These are phyloP conservation scores for Leccinum olivaceopallidum DNA, from an alignment of 768 basidiomycete species.

Conservation along the genomic window DNA sequence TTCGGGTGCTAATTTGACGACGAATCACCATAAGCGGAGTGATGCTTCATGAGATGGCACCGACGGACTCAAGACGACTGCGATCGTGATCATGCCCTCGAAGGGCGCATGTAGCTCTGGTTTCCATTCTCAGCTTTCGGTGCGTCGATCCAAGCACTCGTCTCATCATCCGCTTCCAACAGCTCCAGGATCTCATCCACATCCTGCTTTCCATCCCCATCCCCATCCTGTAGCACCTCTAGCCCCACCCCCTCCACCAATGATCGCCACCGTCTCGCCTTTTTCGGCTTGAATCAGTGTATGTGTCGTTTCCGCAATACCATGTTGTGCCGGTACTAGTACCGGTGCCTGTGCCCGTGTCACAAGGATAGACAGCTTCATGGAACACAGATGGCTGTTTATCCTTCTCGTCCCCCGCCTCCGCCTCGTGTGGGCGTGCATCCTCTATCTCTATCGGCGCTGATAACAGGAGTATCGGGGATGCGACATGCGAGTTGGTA, in stretches of 20 bases:
- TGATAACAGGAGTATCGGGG: no score
- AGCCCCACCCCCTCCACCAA: slow-evolving; percentile 2
- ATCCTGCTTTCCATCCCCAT: neutral
- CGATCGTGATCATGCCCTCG: no score
- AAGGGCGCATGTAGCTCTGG: no score
- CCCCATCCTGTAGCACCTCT: slow-evolving; percentile 4
- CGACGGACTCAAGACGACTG: no score
- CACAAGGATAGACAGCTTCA: no score
- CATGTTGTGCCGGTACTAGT: slow-evolving; percentile 10
- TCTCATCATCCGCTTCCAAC: slow-evolving; percentile 14
- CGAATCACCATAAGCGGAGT: neutral
- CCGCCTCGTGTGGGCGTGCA: no score
- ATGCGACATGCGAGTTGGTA: no score
- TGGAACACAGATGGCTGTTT: no score
- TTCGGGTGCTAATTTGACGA: neutral
- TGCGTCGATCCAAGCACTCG: neutral
- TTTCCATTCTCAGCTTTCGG: no score
- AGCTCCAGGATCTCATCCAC: slow-evolving; percentile 1
- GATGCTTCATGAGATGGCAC: neutral
- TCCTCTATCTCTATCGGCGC: no score
- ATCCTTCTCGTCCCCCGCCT: no score
- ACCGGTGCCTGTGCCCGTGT: no score
- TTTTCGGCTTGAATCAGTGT: slow-evolving; percentile 20
- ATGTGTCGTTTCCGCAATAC: slow-evolving; percentile 23
- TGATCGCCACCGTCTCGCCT: slow-evolving; percentile 13